Conservation (phyloP, 2,329 filamentous ascomycete species). For the Talaromyces sp. region DNA sequence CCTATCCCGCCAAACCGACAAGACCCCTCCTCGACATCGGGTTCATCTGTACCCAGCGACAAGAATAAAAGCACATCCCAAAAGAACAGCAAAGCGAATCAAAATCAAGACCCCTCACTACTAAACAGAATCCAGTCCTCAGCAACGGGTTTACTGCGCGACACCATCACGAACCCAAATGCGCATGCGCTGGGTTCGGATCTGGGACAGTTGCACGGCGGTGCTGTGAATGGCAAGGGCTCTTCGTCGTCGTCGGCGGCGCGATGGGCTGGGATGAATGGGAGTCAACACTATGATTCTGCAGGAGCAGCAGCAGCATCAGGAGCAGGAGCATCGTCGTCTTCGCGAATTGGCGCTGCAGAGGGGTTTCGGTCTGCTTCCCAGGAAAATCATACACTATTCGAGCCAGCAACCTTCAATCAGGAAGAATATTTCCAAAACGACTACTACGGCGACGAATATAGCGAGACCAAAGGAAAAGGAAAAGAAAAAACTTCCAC, state of each 20-base stretch:
- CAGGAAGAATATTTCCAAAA: not conserved
- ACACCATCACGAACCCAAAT: slow-evolving; percentile 22
- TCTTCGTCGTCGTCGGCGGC: slow-evolving; percentile 12
- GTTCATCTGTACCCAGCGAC: not conserved
- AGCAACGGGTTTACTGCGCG: slow-evolving; percentile 29
- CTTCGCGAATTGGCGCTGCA: not conserved
- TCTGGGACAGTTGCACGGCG: slow-evolving; percentile 17
- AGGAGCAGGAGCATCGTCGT: not conserved
- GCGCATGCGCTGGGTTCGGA: slow-evolving; percentile 14
- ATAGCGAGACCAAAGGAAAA: not conserved
- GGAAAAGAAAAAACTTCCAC: not conserved
- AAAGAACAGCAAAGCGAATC: not conserved
- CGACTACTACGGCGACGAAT: not conserved
- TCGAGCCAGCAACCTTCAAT: not conserved
- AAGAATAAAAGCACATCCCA: not conserved
- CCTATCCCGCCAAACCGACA: not conserved
- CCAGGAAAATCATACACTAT: not conserved
- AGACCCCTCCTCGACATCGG: not conserved
- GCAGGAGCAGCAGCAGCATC: not conserved
- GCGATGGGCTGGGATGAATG: not conserved
- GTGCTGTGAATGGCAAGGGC: slow-evolving; percentile 17
- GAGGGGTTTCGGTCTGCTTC: not conserved
- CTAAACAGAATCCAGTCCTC: slow-evolving; percentile 27
- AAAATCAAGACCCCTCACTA: slow-evolving; percentile 19
- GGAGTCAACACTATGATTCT: not conserved